Conservation (phyloP, 306 rosid genomes). For the Pterocarpus santalinus region DNA sequence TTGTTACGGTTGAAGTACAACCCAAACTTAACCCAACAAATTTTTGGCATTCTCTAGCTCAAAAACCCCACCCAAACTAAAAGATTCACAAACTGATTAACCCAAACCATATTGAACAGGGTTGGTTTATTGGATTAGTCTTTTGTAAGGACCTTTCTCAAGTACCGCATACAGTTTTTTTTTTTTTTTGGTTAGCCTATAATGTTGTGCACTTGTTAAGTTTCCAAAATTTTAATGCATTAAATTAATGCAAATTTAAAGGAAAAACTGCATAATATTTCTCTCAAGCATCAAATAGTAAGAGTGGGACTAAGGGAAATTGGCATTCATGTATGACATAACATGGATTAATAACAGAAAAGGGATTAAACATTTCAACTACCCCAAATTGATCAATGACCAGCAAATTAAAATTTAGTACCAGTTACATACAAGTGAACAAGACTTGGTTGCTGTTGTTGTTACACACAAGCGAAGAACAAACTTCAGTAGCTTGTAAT, state of each 20-base stretch:
- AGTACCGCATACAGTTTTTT: not conserved
- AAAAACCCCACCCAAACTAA: not conserved
- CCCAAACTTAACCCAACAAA: not conserved
- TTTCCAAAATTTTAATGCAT: conserved; percentile 13
- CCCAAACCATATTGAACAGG: not conserved
- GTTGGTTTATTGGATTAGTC: not conserved
- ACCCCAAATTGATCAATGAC: conserved; percentile 26
- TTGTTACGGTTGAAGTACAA: not conserved
- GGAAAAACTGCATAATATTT: not conserved
- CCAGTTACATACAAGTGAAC: not conserved
- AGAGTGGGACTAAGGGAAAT: not conserved
- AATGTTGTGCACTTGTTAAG: not conserved
- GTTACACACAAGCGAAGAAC: conserved; percentile 12
- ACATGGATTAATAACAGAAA: not conserved
- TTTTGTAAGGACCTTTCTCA: not conserved
- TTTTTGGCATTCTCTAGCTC: not conserved
- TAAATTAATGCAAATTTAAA: not conserved
- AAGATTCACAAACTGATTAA: not conserved
- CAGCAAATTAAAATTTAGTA: conserved; percentile 12
- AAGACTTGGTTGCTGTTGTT: not conserved
- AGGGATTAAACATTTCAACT: not conserved
- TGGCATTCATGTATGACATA: not conserved
- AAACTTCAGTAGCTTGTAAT: not conserved
- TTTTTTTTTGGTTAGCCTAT: not conserved
- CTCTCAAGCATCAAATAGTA: not conserved